Percentiles rank a stretch among this genome's conserved stretches.
phyloP scores from a whole-genome alignment of 352 stramenopile species.

The Globisporangium megalacanthum region DNA sequence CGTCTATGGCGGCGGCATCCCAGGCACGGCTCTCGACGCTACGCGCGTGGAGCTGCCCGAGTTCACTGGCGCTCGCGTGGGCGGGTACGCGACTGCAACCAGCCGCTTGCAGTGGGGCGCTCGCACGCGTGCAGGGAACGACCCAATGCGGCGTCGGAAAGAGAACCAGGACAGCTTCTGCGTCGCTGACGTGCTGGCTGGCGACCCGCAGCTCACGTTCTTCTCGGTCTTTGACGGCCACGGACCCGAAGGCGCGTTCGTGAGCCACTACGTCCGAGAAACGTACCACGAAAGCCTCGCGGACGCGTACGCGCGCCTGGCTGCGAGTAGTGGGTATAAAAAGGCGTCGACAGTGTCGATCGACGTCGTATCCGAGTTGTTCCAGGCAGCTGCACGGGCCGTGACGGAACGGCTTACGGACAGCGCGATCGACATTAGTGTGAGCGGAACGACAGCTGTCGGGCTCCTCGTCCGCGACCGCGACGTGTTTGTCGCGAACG shows the following conservation, averaged over 20 bases:
- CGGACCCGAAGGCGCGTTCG: slow-evolving; percentile 63
- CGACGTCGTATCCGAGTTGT: slow-evolving; percentile 45
- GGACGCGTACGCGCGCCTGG: slow-evolving; percentile 21
- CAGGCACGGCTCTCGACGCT: slow-evolving; percentile 55
- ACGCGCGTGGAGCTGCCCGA: slow-evolving; percentile 47
- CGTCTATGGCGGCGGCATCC: slow-evolving; percentile 59
- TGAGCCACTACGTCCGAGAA: slow-evolving; percentile 70
- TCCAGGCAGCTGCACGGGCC: slow-evolving; percentile 33
- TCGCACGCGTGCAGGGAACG: slow-evolving; percentile 56
- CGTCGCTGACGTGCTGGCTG: slow-evolving; percentile 42
- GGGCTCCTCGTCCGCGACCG: slow-evolving; percentile 49
- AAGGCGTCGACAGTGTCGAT: slow-evolving; percentile 20
- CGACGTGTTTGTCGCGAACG: slow-evolving; percentile 65
- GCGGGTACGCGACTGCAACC: slow-evolving; percentile 43
- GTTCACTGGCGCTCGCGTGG: slow-evolving; percentile 52
- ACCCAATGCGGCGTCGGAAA: slow-evolving; percentile 70
- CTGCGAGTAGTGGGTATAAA: too few species aligned
- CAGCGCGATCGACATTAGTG: slow-evolving; percentile 60
- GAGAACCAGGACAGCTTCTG: slow-evolving; percentile 81
- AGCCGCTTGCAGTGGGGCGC: slow-evolving; percentile 48
- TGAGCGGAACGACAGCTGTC: slow-evolving; percentile 75
- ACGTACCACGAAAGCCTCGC: slow-evolving; percentile 53
- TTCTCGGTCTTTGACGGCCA: slow-evolving; percentile 80
- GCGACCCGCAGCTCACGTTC: slow-evolving; percentile 44
- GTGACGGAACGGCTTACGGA: slow-evolving; percentile 38